Percentiles rank a stretch among this genome's conserved stretches.
Evolutionary conservation across 139 green algal genomes (phyloP).

Genomic region (Ostreobium quekettii): DNA sequence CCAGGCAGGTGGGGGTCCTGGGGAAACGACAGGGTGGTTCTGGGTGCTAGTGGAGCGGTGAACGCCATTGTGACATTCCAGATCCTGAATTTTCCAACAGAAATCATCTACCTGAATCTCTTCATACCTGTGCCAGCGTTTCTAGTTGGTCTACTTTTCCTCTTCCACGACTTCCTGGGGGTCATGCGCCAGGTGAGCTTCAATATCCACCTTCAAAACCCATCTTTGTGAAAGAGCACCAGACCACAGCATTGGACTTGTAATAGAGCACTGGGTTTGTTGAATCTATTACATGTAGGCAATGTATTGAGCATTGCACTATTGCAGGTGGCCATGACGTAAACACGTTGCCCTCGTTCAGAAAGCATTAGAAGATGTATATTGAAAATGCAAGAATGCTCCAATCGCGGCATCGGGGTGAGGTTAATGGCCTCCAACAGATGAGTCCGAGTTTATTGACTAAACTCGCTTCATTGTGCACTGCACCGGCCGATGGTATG

Average conservation of each 20-base stretch:
- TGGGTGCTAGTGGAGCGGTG: slow-evolving; percentile 40
- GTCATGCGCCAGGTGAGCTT: slow-evolving; percentile 3
- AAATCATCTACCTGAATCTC: slow-evolving; percentile 44
- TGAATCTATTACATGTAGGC: background rate
- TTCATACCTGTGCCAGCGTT: slow-evolving; percentile 46
- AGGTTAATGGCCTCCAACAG: too few species aligned
- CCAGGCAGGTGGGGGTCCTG: too few species aligned
- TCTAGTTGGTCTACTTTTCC: slow-evolving; percentile 38
- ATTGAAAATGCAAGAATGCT: too few species aligned
- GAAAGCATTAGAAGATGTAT: background rate
- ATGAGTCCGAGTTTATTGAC: too few species aligned
- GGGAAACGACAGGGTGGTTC: too few species aligned
- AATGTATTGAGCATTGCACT: background rate
- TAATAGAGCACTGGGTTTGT: background rate
- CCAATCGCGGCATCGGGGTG: too few species aligned
- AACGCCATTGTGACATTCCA: slow-evolving; percentile 32
- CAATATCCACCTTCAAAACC: background rate
- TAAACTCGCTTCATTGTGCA: too few species aligned
- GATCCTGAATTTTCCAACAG: slow-evolving; percentile 36
- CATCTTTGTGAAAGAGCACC: background rate
- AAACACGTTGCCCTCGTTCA: background rate
- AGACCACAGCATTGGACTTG: background rate
- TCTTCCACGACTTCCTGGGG: slow-evolving; percentile 29
- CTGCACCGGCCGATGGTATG: too few species aligned
- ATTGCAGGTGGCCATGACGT: background rate